phyloP scores from a whole-genome alignment of 208 protist genomes.

The Trypanosoma conorhini region DNA sequence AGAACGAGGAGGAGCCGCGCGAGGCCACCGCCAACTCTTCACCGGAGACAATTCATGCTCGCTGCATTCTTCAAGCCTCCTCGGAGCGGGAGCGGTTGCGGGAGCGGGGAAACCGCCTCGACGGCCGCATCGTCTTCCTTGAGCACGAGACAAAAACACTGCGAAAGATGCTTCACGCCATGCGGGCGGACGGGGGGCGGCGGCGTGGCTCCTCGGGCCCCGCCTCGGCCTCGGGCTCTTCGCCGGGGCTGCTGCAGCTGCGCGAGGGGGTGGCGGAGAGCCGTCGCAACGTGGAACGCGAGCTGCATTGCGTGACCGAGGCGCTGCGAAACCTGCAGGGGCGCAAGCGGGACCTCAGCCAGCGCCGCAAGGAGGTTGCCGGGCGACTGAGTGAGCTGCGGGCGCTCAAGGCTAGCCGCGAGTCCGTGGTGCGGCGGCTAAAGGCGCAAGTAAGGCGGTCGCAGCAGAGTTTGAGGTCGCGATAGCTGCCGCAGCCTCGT shows the following conservation, averaged over 20 bases:
- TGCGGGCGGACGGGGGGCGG: slow-evolving; percentile 22
- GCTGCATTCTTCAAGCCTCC: slow-evolving; percentile 61
- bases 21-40: slow-evolving; percentile 1
- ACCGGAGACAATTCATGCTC: slow-evolving; percentile 70
- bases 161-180: slow-evolving; percentile 46
- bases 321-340: slow-evolving; percentile 2
- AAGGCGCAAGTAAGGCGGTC: slow-evolving; percentile 5
- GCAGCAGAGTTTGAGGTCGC: background rate
- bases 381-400: slow-evolving; percentile 11
- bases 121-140: slow-evolving; percentile 64
- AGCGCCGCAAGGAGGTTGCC: slow-evolving; percentile 1
- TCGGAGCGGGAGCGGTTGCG: slow-evolving; percentile 72
- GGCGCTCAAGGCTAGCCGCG: background rate
- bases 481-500: too few relatives aligned
- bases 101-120: slow-evolving; percentile 73
- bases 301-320: slow-evolving; percentile 2
- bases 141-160: slow-evolving; percentile 62
- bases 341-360: slow-evolving; percentile 5
- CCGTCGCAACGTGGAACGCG: background rate
- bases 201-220: background rate
- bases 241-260: background rate
- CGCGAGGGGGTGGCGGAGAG: slow-evolving; percentile 6
- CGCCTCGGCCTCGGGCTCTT: background rate
- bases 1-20: background rate
- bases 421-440: slow-evolving; percentile 10